Conservation (phyloP, 768 basidiomycete species). For the Rhodotorula kratochvilovae region DNA sequence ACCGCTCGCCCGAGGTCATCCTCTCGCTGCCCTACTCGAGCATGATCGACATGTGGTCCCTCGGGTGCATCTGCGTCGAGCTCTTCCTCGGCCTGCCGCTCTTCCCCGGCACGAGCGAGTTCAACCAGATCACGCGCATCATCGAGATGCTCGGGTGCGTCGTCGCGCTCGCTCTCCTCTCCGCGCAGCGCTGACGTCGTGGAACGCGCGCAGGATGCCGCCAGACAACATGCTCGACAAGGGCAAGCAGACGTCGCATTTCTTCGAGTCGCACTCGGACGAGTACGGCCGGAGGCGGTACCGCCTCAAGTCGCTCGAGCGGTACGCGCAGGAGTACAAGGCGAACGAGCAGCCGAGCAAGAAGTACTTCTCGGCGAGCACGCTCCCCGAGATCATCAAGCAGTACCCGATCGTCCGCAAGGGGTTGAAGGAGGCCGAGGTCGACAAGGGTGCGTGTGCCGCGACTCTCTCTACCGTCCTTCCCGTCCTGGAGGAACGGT, state of each 20-base stretch:
- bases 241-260: conserved; percentile 90
- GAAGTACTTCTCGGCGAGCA: conserved; percentile 94
- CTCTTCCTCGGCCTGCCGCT: conserved; percentile 91
- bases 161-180: neutral
- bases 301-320: conserved; percentile 82
- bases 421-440: conserved; percentile 83
- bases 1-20: conserved; percentile 94
- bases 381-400: conserved; percentile 91
- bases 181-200: neutral
- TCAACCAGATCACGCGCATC: conserved; percentile 94
- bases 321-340: conserved; percentile 91
- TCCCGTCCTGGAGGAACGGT: neutral
- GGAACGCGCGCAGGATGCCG: conserved; percentile 61
- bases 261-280: conserved; percentile 79
- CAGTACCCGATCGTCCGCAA: conserved; percentile 80
- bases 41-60: conserved; percentile 98
- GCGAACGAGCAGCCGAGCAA: conserved; percentile 96
- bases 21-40: conserved; percentile 90
- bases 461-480: neutral
- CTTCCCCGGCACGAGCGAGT: conserved; percentile 98
- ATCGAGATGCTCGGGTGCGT: conserved; percentile 97
- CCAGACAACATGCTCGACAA: conserved; percentile 89
- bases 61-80: conserved; percentile 97
- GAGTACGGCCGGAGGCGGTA: conserved; percentile 68
- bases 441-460: conserved; percentile 40